phyloP scores from a whole-genome alignment of 768 basidiomycete genomes.

The Sporobolomyces pararoseus region DNA sequence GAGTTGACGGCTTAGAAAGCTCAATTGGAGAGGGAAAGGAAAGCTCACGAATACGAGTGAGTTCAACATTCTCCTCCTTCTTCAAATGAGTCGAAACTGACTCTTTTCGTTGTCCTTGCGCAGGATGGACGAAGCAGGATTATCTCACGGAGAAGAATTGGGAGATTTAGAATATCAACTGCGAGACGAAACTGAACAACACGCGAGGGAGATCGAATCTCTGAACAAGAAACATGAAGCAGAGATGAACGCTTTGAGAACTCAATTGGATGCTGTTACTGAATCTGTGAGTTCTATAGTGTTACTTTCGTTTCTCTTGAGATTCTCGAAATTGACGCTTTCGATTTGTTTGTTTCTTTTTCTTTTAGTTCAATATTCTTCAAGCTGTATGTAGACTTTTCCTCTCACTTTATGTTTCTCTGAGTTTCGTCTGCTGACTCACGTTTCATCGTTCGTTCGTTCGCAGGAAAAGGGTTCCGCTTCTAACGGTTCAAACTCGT shows the following conservation, averaged over 20 bases:
- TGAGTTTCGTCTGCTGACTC: too few relatives aligned
- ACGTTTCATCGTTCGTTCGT: too few relatives aligned
- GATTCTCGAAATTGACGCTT: too few relatives aligned
- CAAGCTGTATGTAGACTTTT: too few relatives aligned
- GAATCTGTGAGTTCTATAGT: not conserved
- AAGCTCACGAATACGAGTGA: not conserved
- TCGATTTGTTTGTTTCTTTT: too few relatives aligned
- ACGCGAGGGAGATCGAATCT: not conserved
- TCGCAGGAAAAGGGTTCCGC: too few relatives aligned
- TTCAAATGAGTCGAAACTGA: not conserved
- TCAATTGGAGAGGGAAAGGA: not conserved
- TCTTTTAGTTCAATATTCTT: too few relatives aligned
- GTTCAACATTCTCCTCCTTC: not conserved
- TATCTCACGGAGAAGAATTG: not conserved
- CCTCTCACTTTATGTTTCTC: too few relatives aligned
- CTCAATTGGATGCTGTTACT: not conserved
- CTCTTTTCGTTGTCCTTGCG: not conserved
- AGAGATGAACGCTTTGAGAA: not conserved
- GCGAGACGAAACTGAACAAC: conserved; percentile 2
- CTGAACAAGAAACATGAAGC: not conserved
- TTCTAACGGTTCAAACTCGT: too few relatives aligned
- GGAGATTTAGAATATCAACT: not conserved
- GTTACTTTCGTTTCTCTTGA: not conserved
- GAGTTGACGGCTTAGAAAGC: not conserved
- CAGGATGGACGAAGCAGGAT: not conserved